These are phyloP conservation scores for Artemisia annua DNA, from an alignment of 129 eudicot genomes.

Conservation along the genomic window DNA sequence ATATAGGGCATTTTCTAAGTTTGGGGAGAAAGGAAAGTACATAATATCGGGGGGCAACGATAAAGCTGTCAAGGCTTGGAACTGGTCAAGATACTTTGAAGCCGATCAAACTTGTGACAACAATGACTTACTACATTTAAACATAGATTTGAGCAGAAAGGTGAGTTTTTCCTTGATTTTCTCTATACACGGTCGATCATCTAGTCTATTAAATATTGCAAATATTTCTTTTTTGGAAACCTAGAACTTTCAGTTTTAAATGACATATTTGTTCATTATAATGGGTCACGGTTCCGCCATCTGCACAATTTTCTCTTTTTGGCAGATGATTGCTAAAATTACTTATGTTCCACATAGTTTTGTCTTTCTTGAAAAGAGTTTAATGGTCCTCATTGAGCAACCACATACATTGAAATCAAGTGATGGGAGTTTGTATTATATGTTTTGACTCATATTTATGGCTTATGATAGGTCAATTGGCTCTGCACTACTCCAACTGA, in stretches of 20 bases:
- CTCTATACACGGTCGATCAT: not conserved
- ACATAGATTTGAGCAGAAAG: no score
- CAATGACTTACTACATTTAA: no score
- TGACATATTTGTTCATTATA: conserved; percentile 3
- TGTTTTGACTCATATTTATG: not conserved
- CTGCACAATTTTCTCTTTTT: not conserved
- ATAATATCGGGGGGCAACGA: no score
- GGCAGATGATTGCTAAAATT: not conserved
- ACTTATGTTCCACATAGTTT: not conserved
- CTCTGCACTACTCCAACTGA: conserved; percentile 87
- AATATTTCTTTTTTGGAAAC: not conserved
- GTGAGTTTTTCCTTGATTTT: no score
- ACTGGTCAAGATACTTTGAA: no score
- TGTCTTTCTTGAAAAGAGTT: conserved; percentile 14
- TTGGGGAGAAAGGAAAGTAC: no score
- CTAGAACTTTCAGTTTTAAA: conserved; percentile 7
- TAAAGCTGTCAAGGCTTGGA: no score
- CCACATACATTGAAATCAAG: no score
- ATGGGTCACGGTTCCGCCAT: not conserved
- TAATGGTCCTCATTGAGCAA: no score
- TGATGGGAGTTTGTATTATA: no score
- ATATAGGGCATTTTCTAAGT: no score
- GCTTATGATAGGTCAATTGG: conserved; percentile 75
- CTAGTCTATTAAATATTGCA: not conserved
- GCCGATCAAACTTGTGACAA: no score